Evolutionary conservation across 2,329 filamentous ascomycete genomes (phyloP), one percentile per base, ranked within the genome.

Genomic region (Talaromyces marneffei): DNA sequence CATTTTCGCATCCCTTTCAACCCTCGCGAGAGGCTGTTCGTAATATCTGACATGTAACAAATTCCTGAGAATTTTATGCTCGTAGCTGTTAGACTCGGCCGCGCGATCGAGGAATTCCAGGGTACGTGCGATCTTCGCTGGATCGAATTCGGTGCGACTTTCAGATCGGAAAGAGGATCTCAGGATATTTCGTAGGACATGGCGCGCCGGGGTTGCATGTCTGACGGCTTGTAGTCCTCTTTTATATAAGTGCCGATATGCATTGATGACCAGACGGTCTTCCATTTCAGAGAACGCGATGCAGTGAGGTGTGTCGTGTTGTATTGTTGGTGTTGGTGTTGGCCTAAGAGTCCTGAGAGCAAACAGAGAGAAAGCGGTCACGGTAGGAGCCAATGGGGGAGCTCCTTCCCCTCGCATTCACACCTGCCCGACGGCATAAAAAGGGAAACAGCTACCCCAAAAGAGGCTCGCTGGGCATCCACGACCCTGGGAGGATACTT

Each of bases 241-340:
- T 27, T 82, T 79, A 65, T 83, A 83, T 44, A 87, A 75, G 59
- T 81, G 77, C 62, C 85, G 82, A 69, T 87, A 87, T 57, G 83
- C 82, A 66, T 77, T 75, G 60, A 82, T 60, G 52, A 85, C 66
- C 10, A 69, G 67, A 64, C 68, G 65, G 57, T 65, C 65, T 58
- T 71, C 61, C 60, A 62, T 62, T 27, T 35, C n/a, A 14, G 25
- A 50, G 46, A 31, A 8, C 2, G 33, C 4, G 55, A 33, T 55
- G 52, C 23, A 25, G 31, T 25, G 31, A 37, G 31, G 7, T n/a
- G 14, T 55, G 31, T 25, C 33, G 18, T 27, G 33, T 25, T 27
- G 31, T 25, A 2, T 16, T 33, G 29, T n/a, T 55, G 20, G 16
- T 18, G 33, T 23, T 39, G 18, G 18, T 55, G 52, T 25, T 40